These are phyloP conservation scores for Didymella sp. DNA, from an alignment of 2,329 filamentous ascomycete species.

Conservation along the genomic window DNA sequence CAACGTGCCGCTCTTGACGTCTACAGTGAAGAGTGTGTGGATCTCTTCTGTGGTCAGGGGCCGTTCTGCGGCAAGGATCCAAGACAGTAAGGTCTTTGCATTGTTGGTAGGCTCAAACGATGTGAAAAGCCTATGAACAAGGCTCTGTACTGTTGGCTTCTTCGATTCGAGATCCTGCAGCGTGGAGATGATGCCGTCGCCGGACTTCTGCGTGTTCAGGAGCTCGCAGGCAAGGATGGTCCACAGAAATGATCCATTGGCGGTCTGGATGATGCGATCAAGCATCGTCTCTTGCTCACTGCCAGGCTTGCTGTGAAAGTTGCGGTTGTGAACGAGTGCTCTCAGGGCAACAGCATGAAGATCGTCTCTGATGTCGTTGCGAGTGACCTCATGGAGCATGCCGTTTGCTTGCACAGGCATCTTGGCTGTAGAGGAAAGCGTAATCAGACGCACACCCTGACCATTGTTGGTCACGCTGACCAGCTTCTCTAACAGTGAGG, in stretches of 20 bases:
- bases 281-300: slow-evolving; percentile 48
- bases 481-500: slow-evolving; percentile 50
- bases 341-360: slow-evolving; percentile 42
- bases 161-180: slow-evolving; percentile 43
- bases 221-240: slow-evolving; percentile 52
- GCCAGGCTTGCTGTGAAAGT: slow-evolving; percentile 36
- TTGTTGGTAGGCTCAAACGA: slow-evolving; percentile 44
- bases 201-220: slow-evolving; percentile 48
- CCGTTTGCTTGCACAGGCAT: slow-evolving; percentile 48
- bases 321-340: slow-evolving; percentile 37
- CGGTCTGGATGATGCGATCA: slow-evolving; percentile 49
- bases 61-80: slow-evolving; percentile 56
- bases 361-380: slow-evolving; percentile 51
- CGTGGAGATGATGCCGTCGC: slow-evolving; percentile 45
- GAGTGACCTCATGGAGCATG: slow-evolving; percentile 45
- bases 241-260: slow-evolving; percentile 57
- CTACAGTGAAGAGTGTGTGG: slow-evolving; percentile 54
- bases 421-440: slow-evolving; percentile 36
- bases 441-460: slow-evolving; percentile 48
- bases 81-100: slow-evolving; percentile 53
- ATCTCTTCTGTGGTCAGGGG: slow-evolving; percentile 57
- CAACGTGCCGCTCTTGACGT: slow-evolving; percentile 44
- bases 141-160: slow-evolving; percentile 47
- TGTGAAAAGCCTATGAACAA: slow-evolving; percentile 51
- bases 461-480: slow-evolving; percentile 47